These are phyloP conservation scores for Erythrobasidium yunnanense DNA, from an alignment of 768 basidiomycete genomes.

Conservation along the genomic window DNA sequence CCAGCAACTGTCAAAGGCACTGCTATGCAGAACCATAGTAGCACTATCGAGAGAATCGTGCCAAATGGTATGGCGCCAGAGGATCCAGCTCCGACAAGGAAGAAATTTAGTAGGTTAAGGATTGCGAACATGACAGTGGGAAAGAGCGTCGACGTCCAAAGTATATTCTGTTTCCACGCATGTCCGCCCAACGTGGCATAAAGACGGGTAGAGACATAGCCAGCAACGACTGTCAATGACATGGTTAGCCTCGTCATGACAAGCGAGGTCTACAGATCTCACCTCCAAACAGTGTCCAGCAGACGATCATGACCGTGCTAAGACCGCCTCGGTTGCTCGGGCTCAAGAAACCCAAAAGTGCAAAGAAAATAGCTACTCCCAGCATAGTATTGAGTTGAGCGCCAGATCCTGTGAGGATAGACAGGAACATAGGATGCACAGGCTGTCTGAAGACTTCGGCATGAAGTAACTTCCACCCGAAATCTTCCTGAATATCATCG, in stretches of 20 bases:
- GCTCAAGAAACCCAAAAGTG: constrained; percentile 80
- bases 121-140: constrained; percentile 72
- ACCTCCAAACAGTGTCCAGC: constrained; percentile 81
- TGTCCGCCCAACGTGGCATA: constrained; percentile 70
- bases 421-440: constrained; percentile 60
- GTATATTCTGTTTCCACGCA: constrained; percentile 63
- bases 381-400: constrained; percentile 77
- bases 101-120: constrained; percentile 82
- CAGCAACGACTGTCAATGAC: constrained; percentile 54
- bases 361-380: constrained; percentile 78
- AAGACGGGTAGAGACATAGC: constrained; percentile 73
- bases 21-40: constrained; percentile 72
- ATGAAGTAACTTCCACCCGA: constrained; percentile 95
- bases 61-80: constrained; percentile 96
- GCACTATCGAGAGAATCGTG: constrained; percentile 33
- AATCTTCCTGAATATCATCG: constrained; percentile 56
- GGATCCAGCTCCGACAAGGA: constrained; percentile 70
- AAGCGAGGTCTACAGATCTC: not conserved
- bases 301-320: constrained; percentile 85
- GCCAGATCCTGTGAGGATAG: constrained; percentile 83
- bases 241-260: not conserved
- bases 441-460: constrained; percentile 91
- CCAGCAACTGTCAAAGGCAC: constrained; percentile 78
- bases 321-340: constrained; percentile 91
- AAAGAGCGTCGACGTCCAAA: constrained; percentile 71